phyloP scores from a whole-genome alignment of 495 filamentous ascomycete species.

The Daldinia vernicosa region DNA sequence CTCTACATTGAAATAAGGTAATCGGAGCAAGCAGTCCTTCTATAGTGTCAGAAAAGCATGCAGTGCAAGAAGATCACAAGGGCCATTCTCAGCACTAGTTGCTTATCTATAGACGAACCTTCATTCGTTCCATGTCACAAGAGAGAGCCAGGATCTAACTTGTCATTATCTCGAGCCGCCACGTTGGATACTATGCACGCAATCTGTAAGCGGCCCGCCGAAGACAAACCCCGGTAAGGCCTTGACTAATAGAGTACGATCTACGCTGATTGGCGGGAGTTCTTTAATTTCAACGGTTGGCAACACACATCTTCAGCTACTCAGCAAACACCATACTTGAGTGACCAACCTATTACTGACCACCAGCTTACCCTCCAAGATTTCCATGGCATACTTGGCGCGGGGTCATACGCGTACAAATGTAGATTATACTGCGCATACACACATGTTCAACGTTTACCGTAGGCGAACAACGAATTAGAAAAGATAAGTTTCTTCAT shows the following conservation, averaged over 20 bases:
- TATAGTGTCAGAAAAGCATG: not conserved
- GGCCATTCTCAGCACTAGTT: slow-evolving; percentile 7
- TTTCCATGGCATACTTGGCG: slow-evolving; percentile 21
- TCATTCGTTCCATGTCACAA: slow-evolving; percentile 25
- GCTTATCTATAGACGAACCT: slow-evolving; percentile 25
- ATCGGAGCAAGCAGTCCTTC: not conserved
- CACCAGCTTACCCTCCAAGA: slow-evolving; percentile 1
- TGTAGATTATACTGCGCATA: slow-evolving; percentile 1
- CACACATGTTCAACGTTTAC: slow-evolving; percentile 10
- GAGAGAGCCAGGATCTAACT: slow-evolving; percentile 15
- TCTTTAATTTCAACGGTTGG: slow-evolving; percentile 13
- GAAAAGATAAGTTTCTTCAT: not conserved
- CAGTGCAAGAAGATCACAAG: slow-evolving; percentile 19
- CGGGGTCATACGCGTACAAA: slow-evolving; percentile 1
- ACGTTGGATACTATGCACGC: slow-evolving; percentile 37
- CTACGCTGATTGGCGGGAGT: slow-evolving; percentile 14
- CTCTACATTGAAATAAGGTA: not conserved
- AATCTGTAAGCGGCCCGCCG: slow-evolving; percentile 31
- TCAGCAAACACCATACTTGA: slow-evolving; percentile 10
- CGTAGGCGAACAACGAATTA: slow-evolving; percentile 32
- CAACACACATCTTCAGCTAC: slow-evolving; percentile 6
- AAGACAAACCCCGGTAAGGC: slow-evolving; percentile 5
- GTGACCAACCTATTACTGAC: not conserved
- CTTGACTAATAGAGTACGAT: not conserved
- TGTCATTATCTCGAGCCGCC: slow-evolving; percentile 27